A percentile compares a stretch with the other conserved stretches of the same genome.
Evolutionary conservation across 2,329 filamentous ascomycete genomes (phyloP).

Genomic region (Chaetothyriales sp.): DNA sequence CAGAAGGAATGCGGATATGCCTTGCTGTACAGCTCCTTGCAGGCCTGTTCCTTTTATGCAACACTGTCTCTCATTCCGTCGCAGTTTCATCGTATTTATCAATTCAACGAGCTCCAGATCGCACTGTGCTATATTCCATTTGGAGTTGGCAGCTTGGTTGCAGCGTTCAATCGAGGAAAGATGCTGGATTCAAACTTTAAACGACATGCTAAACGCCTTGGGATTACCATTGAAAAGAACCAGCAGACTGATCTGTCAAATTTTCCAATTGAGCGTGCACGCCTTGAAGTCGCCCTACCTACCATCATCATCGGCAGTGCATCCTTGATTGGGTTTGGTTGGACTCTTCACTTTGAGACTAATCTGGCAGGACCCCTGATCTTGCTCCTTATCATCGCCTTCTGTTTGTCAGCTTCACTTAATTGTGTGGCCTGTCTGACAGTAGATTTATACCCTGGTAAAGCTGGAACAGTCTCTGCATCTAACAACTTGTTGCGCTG

Average conservation of each 20-base stretch:
- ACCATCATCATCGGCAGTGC: constrained; percentile 20
- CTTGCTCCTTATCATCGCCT: constrained; percentile 9
- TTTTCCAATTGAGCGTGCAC: constrained; percentile 31
- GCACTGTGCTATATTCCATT: constrained; percentile 20
- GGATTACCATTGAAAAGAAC: constrained; percentile 18
- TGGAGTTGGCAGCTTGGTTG: constrained; percentile 15
- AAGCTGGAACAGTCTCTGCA: constrained; percentile 21
- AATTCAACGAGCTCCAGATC: constrained; percentile 32
- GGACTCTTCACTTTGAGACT: constrained; percentile 23
- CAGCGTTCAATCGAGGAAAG: constrained; percentile 11
- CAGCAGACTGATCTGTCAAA: constrained; percentile 16
- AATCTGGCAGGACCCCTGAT: constrained; percentile 22
- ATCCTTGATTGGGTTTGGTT: constrained; percentile 26
- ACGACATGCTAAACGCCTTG: constrained; percentile 21
- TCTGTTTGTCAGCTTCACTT: not conserved
- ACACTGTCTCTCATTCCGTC: constrained; percentile 31
- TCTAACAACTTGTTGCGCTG: constrained; percentile 23
- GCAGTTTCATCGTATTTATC: constrained; percentile 30
- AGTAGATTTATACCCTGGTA: constrained; percentile 10
- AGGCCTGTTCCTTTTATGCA: constrained; percentile 34
- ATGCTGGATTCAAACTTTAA: constrained; percentile 28
- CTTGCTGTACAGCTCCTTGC: constrained; percentile 22
- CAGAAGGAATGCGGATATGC: constrained; percentile 23
- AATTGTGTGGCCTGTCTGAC: constrained; percentile 6
- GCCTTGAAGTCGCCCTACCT: constrained; percentile 23